Evolutionary conservation across 228 moss, liverwort and hornwort genomes (phyloP), one percentile per base, ranked within the genome.

Genomic region (Sphagnum fallax): DNA sequence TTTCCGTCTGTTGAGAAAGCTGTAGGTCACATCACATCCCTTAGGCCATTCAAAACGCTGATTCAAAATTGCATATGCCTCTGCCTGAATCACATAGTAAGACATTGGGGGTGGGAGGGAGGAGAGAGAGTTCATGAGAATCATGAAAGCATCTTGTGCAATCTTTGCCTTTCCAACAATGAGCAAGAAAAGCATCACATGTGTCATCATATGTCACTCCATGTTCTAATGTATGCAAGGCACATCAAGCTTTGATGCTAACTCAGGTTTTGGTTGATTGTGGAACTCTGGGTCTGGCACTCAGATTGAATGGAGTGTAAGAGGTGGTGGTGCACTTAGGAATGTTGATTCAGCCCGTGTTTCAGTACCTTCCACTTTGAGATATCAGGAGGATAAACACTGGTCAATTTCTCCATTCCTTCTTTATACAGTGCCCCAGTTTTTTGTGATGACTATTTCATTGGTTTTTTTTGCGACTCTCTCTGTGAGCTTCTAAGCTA

Each of bases 251-350:
- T 4, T 52, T 32, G 32, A 32, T 32, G 32, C 32, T 32, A 32
- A 32, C 32, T 32, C 32, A 32, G 32, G 32, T 32, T 32, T 32
- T 32, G 32, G 32, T 32, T 32, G 32, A 32, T 32, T 32, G 2
- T 32, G 32, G 32, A 32, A 32, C 2, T 32, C 32, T 32, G 32
- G 32, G 32, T 32, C 32, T 32, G 32, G 32, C 32, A 32, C 32
- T 32, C 81, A 98, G 98, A 92, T 98, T 63, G 88, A 94, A 73
- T 98, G 98, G 98, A 98, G 89, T 79, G 98, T 98, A 62, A 91
- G 87, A 84, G 94, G 94, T 60, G 98, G 91, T 72, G 93, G 98
- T 73, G 80, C 92, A 4, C 79, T 98, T 50, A 92, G 91, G 61
- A 98, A 98, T 78, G 73, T 90, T 52, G 93, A 94, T 63, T 93